Conservation (phyloP, 2,329 filamentous ascomycete genomes). For the Mariannaea elegans region DNA sequence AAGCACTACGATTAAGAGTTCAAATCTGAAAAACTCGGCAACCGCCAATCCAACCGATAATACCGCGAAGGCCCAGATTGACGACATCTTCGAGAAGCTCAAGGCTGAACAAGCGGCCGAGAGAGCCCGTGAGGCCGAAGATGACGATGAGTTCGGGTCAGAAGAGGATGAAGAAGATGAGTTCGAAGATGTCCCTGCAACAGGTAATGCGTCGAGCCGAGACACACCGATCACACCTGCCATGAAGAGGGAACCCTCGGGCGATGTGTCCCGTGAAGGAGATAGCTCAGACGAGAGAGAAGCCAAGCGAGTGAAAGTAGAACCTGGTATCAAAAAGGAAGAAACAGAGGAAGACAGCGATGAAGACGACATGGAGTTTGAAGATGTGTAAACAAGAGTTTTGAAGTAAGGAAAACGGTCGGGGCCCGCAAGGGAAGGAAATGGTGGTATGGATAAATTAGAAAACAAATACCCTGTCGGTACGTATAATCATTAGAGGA, state of each 20-base stretch:
- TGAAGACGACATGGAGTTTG: constrained; percentile 65
- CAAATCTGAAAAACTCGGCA: constrained; percentile 57
- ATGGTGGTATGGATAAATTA: background rate
- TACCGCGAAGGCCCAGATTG: constrained; percentile 66
- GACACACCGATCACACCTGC: constrained; percentile 45
- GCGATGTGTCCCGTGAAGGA: constrained; percentile 35
- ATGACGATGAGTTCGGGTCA: constrained; percentile 43
- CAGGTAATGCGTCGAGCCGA: constrained; percentile 42
- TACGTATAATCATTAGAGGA: constrained; percentile 14
- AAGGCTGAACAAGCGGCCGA: constrained; percentile 67
- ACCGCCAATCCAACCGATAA: constrained; percentile 52
- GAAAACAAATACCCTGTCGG: constrained; percentile 14
- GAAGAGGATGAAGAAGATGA: constrained; percentile 55
- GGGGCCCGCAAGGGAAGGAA: background rate
- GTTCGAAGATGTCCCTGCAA: constrained; percentile 61
- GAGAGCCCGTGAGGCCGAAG: constrained; percentile 41
- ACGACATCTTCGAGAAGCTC: constrained; percentile 73
- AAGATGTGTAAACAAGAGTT: constrained; percentile 56
- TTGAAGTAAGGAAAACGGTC: background rate
- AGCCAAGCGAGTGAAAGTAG: constrained; percentile 70
- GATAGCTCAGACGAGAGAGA: constrained; percentile 54
- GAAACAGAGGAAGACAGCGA: constrained; percentile 54
- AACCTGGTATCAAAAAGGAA: constrained; percentile 58
- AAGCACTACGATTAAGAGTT: constrained; percentile 40
- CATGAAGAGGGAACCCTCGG: constrained; percentile 48